A percentile compares a stretch with the other conserved stretches of the same genome.
Evolutionary conservation across 78 protist species (phyloP).

Genomic region (Tieghemostelium lacteum): DNA sequence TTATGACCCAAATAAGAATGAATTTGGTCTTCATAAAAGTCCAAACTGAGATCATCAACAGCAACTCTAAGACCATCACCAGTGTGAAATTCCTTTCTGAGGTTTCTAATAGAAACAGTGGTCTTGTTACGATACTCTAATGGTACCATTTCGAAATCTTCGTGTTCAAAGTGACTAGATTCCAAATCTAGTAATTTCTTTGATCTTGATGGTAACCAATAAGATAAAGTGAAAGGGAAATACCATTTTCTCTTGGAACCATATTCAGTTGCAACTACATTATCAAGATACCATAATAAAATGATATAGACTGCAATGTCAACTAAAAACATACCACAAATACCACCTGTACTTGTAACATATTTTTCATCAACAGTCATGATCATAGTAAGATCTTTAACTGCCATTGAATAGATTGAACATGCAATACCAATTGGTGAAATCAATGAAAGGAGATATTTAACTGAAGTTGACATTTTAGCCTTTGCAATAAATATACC

Average conservation of each 20-base stretch:
- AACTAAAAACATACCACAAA: conserved; percentile 42
- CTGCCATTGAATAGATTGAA: conserved; percentile 11
- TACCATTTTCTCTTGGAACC: conserved; percentile 24
- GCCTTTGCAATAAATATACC: conserved; percentile 69
- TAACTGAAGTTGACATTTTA: conserved; percentile 2
- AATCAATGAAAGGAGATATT: conserved; percentile 20
- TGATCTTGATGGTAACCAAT: conserved; percentile 8
- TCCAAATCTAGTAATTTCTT: not conserved
- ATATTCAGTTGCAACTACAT: conserved; percentile 23
- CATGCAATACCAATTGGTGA: conserved; percentile 65
- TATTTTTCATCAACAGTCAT: not conserved
- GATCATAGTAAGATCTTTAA: conserved; percentile 15
- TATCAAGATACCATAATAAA: conserved; percentile 49
- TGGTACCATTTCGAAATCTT: conserved; percentile 45
- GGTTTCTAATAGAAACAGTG: conserved; percentile 37
- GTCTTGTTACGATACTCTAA: not conserved
- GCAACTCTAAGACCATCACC: conserved; percentile 65
- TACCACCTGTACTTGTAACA: not conserved
- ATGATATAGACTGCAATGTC: conserved; percentile 38
- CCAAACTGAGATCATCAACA: conserved; percentile 27
- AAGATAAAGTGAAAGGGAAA: conserved; percentile 16
- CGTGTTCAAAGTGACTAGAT: not conserved
- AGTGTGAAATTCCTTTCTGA: conserved; percentile 35
- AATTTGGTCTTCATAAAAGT: conserved; percentile 39
- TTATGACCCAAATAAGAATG: conserved; percentile 61